phyloP scores from a whole-genome alignment of 257 asterid species.

The Cinchona pubescens region DNA sequence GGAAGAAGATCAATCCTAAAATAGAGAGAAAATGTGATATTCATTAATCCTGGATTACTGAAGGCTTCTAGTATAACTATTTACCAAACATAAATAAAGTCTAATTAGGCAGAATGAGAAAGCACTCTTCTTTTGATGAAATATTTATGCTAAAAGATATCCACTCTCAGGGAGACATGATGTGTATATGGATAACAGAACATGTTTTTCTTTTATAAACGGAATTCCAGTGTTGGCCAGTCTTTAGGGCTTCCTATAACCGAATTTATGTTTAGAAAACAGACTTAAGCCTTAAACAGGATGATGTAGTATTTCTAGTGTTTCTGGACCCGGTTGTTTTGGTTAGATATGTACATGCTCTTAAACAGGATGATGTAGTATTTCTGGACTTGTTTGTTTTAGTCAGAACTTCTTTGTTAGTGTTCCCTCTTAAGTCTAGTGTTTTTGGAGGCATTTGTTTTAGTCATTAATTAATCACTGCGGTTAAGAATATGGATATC shows the following conservation, averaged over 20 bases:
- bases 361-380: background rate
- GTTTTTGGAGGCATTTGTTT: background rate
- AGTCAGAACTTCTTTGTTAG: background rate
- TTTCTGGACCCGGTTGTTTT: no score
- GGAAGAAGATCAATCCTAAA: background rate
- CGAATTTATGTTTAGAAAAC: background rate
- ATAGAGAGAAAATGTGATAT: background rate
- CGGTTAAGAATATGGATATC: background rate
- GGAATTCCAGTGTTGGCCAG: background rate
- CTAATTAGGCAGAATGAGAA: no score
- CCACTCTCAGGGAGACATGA: no score
- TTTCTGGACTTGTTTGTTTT: no score
- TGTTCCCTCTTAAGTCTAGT: background rate
- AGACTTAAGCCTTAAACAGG: no score
- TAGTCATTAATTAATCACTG: no score
- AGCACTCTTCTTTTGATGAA: no score
- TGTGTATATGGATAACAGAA: no score
- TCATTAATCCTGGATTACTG: slow-evolving; percentile 3
- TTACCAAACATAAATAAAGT: no score
- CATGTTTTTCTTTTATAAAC: background rate
- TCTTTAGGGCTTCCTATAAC: background rate
- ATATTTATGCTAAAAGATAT: no score
- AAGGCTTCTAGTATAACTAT: background rate
- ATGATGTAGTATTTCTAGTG: no score
- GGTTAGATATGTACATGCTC: no score